phyloP scores from a whole-genome alignment of 495 filamentous ascomycete species.

The Aspergillus sparsus region DNA sequence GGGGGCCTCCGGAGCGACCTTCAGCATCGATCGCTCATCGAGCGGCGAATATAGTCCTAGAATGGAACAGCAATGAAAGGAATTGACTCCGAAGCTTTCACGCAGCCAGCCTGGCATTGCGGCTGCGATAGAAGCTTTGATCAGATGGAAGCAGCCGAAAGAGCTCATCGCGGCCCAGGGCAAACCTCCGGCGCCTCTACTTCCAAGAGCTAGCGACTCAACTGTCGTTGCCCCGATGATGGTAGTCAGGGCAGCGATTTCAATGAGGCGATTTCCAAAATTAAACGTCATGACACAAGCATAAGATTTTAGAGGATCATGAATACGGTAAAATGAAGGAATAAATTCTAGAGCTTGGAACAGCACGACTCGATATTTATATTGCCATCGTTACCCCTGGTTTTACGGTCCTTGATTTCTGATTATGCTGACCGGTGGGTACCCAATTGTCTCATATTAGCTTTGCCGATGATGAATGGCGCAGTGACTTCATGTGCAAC shows the following conservation, averaged over 20 bases:
- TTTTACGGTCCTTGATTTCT: neutral
- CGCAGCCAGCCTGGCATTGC: conserved; percentile 2
- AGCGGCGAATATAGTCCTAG: neutral
- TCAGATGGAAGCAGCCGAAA: conserved; percentile 1
- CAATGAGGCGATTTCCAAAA: neutral
- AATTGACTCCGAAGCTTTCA: neutral
- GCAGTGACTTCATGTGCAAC: neutral
- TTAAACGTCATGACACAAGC: conserved; percentile 10
- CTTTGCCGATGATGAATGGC: neutral
- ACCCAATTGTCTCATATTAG: neutral
- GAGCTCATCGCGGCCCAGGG: conserved; percentile 4
- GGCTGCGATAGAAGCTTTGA: conserved; percentile 1
- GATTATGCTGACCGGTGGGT: neutral
- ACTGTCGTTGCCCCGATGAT: conserved; percentile 2
- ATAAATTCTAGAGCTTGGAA: neutral
- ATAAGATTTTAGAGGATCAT: neutral
- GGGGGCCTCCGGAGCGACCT: neutral
- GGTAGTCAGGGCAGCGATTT: neutral
- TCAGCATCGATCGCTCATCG: conserved; percentile 5
- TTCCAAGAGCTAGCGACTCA: conserved; percentile 2
- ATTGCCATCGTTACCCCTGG: conserved; percentile 1
- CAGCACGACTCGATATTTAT: neutral
- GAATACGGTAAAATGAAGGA: neutral
- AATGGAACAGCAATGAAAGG: neutral
- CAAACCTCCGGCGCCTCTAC: conserved; percentile 1